A percentile compares a stretch with the other conserved stretches of the same genome.
phyloP scores from a whole-genome alignment of 129 eudicot genomes.

The Centaurea solstitialis region DNA sequence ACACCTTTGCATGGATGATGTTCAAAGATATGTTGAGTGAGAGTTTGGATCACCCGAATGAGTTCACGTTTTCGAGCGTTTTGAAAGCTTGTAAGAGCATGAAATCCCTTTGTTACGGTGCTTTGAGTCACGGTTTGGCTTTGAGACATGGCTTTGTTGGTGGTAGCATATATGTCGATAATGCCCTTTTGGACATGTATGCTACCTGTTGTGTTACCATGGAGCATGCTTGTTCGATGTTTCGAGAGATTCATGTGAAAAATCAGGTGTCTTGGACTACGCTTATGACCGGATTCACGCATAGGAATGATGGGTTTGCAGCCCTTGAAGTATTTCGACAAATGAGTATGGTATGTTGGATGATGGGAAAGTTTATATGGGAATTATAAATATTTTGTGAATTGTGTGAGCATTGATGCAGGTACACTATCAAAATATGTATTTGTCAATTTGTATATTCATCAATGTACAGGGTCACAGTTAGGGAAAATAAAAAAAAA shows the following conservation, averaged over 20 bases:
- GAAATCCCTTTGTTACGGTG: constrained; percentile 60
- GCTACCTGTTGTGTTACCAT: constrained; percentile 63
- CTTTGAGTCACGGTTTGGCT: constrained; percentile 61
- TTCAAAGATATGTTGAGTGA: constrained; percentile 69
- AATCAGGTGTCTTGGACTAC: constrained; percentile 85
- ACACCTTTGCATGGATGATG: constrained; percentile 53
- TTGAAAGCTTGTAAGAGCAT: constrained; percentile 89
- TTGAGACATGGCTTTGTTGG: constrained; percentile 62
- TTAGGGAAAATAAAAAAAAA: not conserved
- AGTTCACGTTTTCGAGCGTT: constrained; percentile 77
- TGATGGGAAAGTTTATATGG: not conserved
- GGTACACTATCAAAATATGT: not conserved
- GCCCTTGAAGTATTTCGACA: constrained; percentile 61
- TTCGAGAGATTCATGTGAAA: constrained; percentile 54
- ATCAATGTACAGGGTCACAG: not conserved
- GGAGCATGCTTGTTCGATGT: constrained; percentile 57
- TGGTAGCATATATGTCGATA: constrained; percentile 66
- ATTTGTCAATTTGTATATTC: not conserved
- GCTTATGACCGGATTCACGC: constrained; percentile 83
- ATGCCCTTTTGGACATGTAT: constrained; percentile 85
- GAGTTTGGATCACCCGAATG: constrained; percentile 51
- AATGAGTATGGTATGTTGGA: constrained; percentile 61
- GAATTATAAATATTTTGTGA: not conserved
- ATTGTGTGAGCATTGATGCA: not conserved
- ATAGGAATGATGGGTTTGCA: constrained; percentile 62